Conservation (phyloP, 2,329 filamentous ascomycete species). For the Acrocalymma vagum region DNA sequence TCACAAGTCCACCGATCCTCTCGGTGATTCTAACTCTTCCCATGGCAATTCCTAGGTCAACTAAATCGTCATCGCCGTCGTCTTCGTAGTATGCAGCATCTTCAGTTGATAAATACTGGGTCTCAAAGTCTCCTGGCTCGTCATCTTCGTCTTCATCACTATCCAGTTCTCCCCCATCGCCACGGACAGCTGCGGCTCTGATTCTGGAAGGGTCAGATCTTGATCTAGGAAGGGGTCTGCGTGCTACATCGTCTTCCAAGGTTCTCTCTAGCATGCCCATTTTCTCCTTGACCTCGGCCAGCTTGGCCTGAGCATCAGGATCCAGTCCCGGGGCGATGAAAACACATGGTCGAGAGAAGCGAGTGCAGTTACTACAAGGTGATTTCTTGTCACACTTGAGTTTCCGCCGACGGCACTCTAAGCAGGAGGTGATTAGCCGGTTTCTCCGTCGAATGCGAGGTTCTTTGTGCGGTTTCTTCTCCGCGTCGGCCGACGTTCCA, state of each 20-base stretch:
- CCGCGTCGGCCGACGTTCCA: conserved; percentile 13
- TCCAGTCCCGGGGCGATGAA: conserved; percentile 75
- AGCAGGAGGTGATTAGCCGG: conserved; percentile 48
- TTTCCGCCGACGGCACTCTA: conserved; percentile 70
- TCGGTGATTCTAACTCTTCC: conserved; percentile 78
- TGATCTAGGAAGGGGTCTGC: conserved; percentile 38
- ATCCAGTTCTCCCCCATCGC: conserved; percentile 59
- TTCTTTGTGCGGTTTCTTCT: conserved; percentile 26
- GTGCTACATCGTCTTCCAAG: conserved; percentile 73
- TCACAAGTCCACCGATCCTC: conserved; percentile 75
- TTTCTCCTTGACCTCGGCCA: conserved; percentile 81
- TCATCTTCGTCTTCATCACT: conserved; percentile 64
- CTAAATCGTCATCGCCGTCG: conserved; percentile 72
- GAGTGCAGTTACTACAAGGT: conserved; percentile 74
- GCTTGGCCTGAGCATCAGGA: conserved; percentile 71
- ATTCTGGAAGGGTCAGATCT: conserved; percentile 1
- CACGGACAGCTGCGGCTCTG: conserved; percentile 25
- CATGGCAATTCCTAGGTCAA: conserved; percentile 76
- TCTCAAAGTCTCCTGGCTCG: conserved; percentile 68
- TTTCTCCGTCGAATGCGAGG: conserved; percentile 46
- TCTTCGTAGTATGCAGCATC: conserved; percentile 75
- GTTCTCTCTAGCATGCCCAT: conserved; percentile 76
- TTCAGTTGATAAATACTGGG: conserved; percentile 68
- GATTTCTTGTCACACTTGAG: conserved; percentile 79
- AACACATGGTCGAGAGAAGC: conserved; percentile 62